Evolutionary conservation across 805 yeast species (phyloP).

Genomic region (Saitoella complicata): DNA sequence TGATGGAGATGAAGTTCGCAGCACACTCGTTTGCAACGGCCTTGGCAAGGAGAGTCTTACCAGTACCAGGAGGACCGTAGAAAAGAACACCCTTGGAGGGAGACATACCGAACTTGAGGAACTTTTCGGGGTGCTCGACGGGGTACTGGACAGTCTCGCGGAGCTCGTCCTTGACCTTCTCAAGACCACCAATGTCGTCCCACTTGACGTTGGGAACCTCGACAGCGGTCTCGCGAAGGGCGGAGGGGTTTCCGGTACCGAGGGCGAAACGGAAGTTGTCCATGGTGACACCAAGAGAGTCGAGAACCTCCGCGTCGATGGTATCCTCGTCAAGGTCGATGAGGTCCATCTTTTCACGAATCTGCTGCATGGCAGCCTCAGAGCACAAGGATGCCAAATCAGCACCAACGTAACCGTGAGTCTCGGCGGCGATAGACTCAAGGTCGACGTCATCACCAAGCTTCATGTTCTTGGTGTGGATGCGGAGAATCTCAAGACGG

Average conservation of each 20-base stretch:
- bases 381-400: constrained; percentile 97
- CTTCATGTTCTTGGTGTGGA: constrained; percentile 98
- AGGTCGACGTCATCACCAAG: constrained; percentile 87
- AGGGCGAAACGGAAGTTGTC: constrained; percentile 96
- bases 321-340: constrained; percentile 92
- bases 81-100: constrained; percentile 97
- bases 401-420: constrained; percentile 99
- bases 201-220: constrained; percentile 97
- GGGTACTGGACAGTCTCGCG: constrained; percentile 99
- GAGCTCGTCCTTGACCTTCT: constrained; percentile 86
- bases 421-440: constrained; percentile 89
- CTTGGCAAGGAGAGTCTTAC: constrained; percentile 94
- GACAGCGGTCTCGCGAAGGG: constrained; percentile 97
- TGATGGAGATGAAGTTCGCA: constrained; percentile 92
- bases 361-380: constrained; percentile 99
- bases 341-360: constrained; percentile 97
- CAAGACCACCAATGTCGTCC: constrained; percentile 99
- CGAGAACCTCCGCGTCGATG: constrained; percentile 92
- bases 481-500: constrained; percentile 88
- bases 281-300: constrained; percentile 95
- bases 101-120: constrained; percentile 91
- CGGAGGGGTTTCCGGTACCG: constrained; percentile 97
- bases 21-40: constrained; percentile 99
- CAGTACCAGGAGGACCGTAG: constrained; percentile 99
- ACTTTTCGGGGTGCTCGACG: constrained; percentile 96